Evolutionary conservation across 2,329 filamentous ascomycete genomes (phyloP), one percentile per base, ranked within the genome.

Genomic region (Lachnellula hyalina): DNA sequence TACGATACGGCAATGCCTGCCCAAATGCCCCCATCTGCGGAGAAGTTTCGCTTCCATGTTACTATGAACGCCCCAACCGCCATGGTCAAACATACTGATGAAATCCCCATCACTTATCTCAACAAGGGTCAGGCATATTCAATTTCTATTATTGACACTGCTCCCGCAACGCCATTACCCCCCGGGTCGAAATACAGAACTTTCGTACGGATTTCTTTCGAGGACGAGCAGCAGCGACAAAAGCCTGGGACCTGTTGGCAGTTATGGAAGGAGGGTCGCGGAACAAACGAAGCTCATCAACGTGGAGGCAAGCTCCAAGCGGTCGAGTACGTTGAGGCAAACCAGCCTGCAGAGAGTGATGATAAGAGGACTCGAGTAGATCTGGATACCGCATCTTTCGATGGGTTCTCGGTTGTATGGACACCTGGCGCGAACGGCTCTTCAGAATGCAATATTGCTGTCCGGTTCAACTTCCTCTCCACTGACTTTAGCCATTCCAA

Each of bases 401-500:
- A 97, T 68, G 92, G 93, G 0, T 97, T 97, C 69, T 93, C 87
- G 6, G 90, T 97, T 4, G 82, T 86, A 5, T 97, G 93, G 93
- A 89, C 86, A 0, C 87, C 90, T 0, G 86, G 84, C 4, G 72
- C 81, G 42, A 86, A 85, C 48, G 84, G 85, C 0, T 72, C 76
- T 0, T 76, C 87, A 3, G 91, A 96, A 65, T 94, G 91, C 70
- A 89, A 85, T 48, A 84, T 99, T 53, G 88, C 91, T 8, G 90
- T 97, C 12, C 89, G 94, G 46, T 99, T 97, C 78, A 99, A 99
- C 74, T 99, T 99, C 68, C 78, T 99, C 0, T 99, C 94, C 0
- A 99, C 94, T 8, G 94, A 99, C 69, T 99, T 97, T 70, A 97
- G 93, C 71, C 94, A 97, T 68, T 97, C 94, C 9, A 99, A 99